A percentile compares a stretch with the other conserved stretches of the same genome.
Evolutionary conservation across 495 filamentous ascomycete genomes (phyloP).

Genomic region (Neurospora sp.): DNA sequence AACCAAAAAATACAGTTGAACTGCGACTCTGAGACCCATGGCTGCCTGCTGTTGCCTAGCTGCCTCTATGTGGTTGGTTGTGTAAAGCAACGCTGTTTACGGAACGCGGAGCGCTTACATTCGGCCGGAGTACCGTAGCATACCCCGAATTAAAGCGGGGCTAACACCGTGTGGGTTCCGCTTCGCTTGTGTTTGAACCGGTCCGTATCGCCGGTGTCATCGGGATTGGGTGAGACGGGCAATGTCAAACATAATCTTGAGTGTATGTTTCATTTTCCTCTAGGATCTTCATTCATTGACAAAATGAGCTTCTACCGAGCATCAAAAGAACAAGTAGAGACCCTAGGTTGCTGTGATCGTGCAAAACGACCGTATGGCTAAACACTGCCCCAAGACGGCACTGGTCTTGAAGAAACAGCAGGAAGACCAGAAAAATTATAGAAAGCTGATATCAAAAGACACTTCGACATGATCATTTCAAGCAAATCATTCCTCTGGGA

Average conservation of each 20-base stretch:
- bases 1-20: background rate
- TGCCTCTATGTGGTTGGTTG: background rate
- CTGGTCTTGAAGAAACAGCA: background rate
- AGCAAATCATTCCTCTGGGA: too few relatives aligned
- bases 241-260: background rate
- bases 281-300: background rate
- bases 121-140: background rate
- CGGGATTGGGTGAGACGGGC: background rate
- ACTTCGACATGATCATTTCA: background rate
- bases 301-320: background rate
- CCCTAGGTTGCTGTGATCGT: background rate
- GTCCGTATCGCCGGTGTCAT: background rate
- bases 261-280: background rate
- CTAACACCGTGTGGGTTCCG: background rate
- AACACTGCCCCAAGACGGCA: background rate
- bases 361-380: background rate
- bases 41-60: background rate
- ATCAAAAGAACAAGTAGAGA: background rate
- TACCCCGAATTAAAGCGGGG: background rate
- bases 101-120: background rate
- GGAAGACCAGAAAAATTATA: background rate
- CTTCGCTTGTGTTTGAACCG: background rate
- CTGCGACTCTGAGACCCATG: background rate
- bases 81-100: background rate
- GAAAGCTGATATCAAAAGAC: too few relatives aligned